Percentiles rank a stretch among this genome's conserved stretches.
Conservation (phyloP, 768 basidiomycete genomes). For the Podaxis rugospora region DNA sequence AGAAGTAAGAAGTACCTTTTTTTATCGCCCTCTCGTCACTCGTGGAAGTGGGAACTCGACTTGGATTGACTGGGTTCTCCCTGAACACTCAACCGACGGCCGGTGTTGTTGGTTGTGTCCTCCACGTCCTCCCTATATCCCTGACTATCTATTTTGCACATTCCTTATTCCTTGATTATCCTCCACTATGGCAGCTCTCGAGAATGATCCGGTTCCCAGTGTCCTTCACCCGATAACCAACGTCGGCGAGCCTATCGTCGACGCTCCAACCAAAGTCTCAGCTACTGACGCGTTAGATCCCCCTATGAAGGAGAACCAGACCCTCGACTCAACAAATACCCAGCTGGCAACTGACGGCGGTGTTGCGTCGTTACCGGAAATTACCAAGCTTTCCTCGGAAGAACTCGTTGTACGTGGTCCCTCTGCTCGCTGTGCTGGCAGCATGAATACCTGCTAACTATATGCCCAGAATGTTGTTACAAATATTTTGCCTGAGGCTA, state of each 20-base stretch:
- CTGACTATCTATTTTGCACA: constrained; percentile 3
- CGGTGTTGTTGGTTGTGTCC: not conserved
- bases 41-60: constrained; percentile 5
- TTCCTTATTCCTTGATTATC: constrained; percentile 14
- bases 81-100: not conserved
- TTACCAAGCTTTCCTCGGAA: not conserved
- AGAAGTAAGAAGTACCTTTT: constrained; percentile 6
- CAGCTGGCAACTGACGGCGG: not conserved
- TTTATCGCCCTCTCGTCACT: constrained; percentile 6
- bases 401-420: not conserved
- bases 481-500: not conserved
- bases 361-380: not conserved
- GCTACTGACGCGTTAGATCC: constrained; percentile 8
- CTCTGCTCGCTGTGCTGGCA: not conserved
- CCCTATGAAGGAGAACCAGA: not conserved
- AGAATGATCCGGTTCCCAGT: not conserved
- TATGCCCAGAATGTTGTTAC: not conserved
- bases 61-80: constrained; percentile 3
- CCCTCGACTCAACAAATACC: not conserved
- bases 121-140: not conserved
- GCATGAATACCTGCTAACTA: not conserved
- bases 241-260: not conserved
- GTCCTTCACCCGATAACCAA: not conserved
- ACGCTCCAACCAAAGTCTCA: not conserved
- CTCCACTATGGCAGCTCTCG: constrained; percentile 3